A percentile compares a stretch with the other conserved stretches of the same genome.
These are phyloP conservation scores for Brassica rapa DNA, from an alignment of 345 rosid genomes.

Conservation along the genomic window DNA sequence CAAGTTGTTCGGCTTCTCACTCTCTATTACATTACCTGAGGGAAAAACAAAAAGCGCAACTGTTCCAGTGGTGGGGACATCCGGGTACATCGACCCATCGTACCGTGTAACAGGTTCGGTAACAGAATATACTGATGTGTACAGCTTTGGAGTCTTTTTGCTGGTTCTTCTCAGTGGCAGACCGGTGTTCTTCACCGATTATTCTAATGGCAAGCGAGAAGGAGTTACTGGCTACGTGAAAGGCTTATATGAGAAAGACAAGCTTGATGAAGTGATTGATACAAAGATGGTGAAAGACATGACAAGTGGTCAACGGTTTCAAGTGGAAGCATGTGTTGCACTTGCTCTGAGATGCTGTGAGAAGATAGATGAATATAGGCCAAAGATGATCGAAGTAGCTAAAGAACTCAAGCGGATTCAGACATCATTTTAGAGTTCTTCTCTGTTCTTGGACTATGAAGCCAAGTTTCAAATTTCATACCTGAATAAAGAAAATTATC, in stretches of 20 bases:
- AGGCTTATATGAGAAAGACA: neutral
- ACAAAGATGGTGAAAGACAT: slow-evolving; percentile 9
- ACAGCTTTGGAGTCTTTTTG: neutral
- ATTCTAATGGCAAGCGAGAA: neutral
- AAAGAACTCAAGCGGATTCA: slow-evolving; percentile 27
- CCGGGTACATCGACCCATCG: neutral
- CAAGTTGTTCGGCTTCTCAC: no score
- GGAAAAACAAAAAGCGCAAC: no score
- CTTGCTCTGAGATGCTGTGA: slow-evolving; percentile 25
- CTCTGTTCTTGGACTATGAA: neutral
- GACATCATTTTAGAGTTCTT: neutral
- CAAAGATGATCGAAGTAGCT: slow-evolving; percentile 37
- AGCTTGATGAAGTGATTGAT: slow-evolving; percentile 25
- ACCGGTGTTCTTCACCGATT: neutral
- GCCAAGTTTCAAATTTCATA: neutral
- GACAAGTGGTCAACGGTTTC: neutral
- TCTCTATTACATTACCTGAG: no score
- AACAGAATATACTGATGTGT: neutral
- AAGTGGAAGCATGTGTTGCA: slow-evolving; percentile 14
- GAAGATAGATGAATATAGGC: slow-evolving; percentile 17
- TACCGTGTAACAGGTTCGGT: neutral
- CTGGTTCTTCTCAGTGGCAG: neutral
- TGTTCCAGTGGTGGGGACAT: no score
- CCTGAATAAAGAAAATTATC: neutral
- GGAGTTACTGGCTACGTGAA: slow-evolving; percentile 1